Conservation (phyloP, 2,329 filamentous ascomycete species). For the Cladophialophora yegresii region DNA sequence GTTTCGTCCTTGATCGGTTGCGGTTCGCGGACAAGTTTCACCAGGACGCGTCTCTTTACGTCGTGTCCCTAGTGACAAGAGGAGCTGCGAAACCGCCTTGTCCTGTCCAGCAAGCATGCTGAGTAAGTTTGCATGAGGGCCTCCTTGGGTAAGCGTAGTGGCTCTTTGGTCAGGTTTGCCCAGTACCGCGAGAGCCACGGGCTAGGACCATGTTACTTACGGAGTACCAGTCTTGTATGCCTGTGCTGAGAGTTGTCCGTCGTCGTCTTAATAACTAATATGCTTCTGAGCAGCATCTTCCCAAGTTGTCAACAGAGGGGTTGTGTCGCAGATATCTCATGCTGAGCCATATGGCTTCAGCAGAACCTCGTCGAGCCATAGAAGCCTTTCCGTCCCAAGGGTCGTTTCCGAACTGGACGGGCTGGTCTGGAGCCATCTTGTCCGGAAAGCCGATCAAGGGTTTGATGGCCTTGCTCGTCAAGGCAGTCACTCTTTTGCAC, state of each 20-base stretch:
- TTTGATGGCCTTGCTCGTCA: conserved; percentile 2
- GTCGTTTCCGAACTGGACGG: conserved; percentile 40
- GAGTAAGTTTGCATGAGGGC: neutral
- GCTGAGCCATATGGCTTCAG: neutral
- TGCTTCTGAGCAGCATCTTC: conserved; percentile 21
- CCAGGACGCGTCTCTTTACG: neutral
- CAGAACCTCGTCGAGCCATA: conserved; percentile 24
- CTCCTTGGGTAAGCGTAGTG: neutral
- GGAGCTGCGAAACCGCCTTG: neutral
- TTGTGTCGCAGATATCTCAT: conserved; percentile 15
- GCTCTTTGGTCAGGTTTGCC: neutral
- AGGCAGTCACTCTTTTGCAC: neutral
- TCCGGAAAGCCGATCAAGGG: conserved; percentile 10
- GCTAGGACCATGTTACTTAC: neutral
- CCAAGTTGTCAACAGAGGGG: conserved; percentile 12
- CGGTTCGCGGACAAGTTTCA: neutral
- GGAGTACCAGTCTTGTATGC: neutral
- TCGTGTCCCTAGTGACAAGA: neutral
- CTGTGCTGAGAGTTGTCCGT: neutral
- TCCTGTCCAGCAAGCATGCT: neutral
- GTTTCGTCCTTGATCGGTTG: neutral
- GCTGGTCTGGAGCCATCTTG: conserved; percentile 38
- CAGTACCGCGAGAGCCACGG: neutral
- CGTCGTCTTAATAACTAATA: conserved; percentile 14
- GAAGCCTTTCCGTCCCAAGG: conserved; percentile 32